A percentile compares a stretch with the other conserved stretches of the same genome.
These are phyloP conservation scores for Nitzschia putrida DNA, from an alignment of 108 stramenopile genomes.

Conservation along the genomic window DNA sequence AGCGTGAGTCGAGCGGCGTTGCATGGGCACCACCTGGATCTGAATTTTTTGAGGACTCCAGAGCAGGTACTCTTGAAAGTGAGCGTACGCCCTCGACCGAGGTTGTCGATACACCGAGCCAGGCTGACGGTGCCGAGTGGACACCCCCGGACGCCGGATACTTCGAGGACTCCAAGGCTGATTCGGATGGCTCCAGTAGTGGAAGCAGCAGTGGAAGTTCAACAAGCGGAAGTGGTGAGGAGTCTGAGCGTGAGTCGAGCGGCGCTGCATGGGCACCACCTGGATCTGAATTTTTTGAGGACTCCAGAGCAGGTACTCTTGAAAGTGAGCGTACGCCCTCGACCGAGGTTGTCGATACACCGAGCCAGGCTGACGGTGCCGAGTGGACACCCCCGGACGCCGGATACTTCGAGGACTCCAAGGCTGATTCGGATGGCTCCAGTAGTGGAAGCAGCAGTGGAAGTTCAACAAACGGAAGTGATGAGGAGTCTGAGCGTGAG, in stretches of 20 bases:
- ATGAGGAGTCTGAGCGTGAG: neutral
- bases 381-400: conserved; percentile 7
- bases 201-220: neutral
- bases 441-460: neutral
- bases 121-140: neutral
- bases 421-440: neutral
- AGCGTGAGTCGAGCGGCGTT: neutral
- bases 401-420: neutral
- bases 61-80: neutral
- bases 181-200: neutral
- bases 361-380: neutral
- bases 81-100: neutral
- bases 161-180: neutral
- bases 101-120: too few species aligned
- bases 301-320: neutral
- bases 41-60: neutral
- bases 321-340: neutral
- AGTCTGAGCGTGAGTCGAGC: neutral
- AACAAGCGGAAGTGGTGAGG: neutral
- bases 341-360: neutral
- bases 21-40: conserved; percentile 7
- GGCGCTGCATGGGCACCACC: conserved; percentile 3
- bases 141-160: neutral
- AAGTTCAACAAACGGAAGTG: neutral
- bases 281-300: neutral